These are phyloP conservation scores for Amanita thiersii DNA, from an alignment of 768 basidiomycete genomes.

Conservation along the genomic window DNA sequence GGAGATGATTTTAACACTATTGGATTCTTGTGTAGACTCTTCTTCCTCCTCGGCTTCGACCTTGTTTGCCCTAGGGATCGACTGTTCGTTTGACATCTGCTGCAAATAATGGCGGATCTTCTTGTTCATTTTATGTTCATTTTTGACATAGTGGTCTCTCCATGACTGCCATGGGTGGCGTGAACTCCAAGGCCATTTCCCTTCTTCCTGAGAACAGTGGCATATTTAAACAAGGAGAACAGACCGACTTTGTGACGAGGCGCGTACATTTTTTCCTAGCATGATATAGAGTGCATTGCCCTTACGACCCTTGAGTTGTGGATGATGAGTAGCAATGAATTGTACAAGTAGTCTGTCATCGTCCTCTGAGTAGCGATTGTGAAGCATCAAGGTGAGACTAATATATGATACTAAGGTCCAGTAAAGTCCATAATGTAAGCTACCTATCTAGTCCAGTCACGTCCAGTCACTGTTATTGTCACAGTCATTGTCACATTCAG, in stretches of 20 bases:
- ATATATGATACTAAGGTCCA: too few relatives aligned
- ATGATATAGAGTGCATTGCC: conserved; percentile 37
- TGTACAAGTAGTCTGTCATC: conserved; percentile 36
- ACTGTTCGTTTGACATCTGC: too few relatives aligned
- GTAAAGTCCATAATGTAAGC: too few relatives aligned
- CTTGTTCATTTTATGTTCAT: conserved; percentile 31
- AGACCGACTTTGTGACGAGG: too few relatives aligned
- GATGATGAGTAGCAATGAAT: conserved; percentile 44
- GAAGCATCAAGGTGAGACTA: conserved; percentile 11
- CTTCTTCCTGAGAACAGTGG: conserved; percentile 20
- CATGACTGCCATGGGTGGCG: conserved; percentile 54
- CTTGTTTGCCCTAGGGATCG: too few relatives aligned
- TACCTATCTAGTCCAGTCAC: too few relatives aligned
- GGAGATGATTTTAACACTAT: too few relatives aligned
- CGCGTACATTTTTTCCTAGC: conserved; percentile 39
- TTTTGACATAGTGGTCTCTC: conserved; percentile 50
- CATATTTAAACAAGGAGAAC: not conserved
- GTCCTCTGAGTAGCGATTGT: conserved; percentile 22
- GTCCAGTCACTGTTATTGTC: too few relatives aligned
- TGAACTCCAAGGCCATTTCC: conserved; percentile 43
- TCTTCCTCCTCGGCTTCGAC: too few relatives aligned
- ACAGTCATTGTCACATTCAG: too few relatives aligned
- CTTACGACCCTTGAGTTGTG: conserved; percentile 27
- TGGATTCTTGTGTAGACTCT: too few relatives aligned
- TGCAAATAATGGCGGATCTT: too few relatives aligned